These are phyloP conservation scores for Alternaria sp. DNA, from an alignment of 2,329 filamentous ascomycete species.

Conservation along the genomic window DNA sequence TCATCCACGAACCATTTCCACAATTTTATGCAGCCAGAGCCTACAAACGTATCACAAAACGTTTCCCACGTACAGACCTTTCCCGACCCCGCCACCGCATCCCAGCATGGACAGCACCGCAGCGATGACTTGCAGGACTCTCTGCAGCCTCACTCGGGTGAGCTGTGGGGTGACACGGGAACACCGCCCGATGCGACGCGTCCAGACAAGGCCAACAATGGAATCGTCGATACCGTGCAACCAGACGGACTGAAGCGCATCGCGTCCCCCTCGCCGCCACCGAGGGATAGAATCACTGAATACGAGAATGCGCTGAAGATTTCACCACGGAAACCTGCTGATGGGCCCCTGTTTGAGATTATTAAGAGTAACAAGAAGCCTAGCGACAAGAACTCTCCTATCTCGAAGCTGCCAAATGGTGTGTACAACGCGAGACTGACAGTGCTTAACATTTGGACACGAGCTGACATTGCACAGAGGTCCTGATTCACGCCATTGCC, in stretches of 20 bases:
- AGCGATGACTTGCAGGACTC: slow-evolving; percentile 56
- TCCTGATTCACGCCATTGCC: slow-evolving; percentile 89
- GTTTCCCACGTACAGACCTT: slow-evolving; percentile 51
- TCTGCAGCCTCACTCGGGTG: slow-evolving; percentile 50
- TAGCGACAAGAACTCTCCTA: slow-evolving; percentile 56
- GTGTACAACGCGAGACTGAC: slow-evolving; percentile 37
- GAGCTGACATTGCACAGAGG: slow-evolving; percentile 66
- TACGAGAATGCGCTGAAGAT: slow-evolving; percentile 61
- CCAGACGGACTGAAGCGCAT: slow-evolving; percentile 40
- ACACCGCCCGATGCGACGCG: slow-evolving; percentile 33
- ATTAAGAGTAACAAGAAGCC: slow-evolving; percentile 57
- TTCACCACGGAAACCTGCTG: slow-evolving; percentile 48
- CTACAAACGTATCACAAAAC: slow-evolving; percentile 59
- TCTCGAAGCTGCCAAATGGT: slow-evolving; percentile 83
- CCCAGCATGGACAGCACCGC: slow-evolving; percentile 67
- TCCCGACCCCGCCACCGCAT: slow-evolving; percentile 48
- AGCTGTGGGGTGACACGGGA: slow-evolving; percentile 41
- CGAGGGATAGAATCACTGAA: slow-evolving; percentile 61
- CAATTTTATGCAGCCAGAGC: slow-evolving; percentile 73
- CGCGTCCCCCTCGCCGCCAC: slow-evolving; percentile 35
- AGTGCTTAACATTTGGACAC: neutral
- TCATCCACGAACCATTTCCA: slow-evolving; percentile 42
- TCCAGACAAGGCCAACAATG: slow-evolving; percentile 19
- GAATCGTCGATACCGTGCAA: slow-evolving; percentile 22
- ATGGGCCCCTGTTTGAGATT: slow-evolving; percentile 62